Base-by-base conservation (phyloP, 139 green algal genomes). In the Micractinium sp. region DNA sequence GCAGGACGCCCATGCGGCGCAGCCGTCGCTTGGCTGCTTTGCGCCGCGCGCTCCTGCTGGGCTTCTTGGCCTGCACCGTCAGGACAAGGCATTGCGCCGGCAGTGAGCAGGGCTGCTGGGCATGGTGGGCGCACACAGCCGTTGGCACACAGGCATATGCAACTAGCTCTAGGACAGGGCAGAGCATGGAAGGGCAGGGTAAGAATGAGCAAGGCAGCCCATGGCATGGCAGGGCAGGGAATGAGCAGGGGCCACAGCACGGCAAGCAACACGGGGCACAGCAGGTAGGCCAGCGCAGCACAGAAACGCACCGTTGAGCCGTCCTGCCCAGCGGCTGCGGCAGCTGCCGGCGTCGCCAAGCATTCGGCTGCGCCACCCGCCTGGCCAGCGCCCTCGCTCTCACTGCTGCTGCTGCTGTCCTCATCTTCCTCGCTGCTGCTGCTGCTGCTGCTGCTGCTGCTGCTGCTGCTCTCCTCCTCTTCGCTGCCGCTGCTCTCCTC, bases 21-120 rank as follows among this genome's bases (percentile, higher is more conserved):
- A 83, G 82, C 29, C 85, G 89, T 14, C 89, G 85, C 67, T 91
- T 91, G 67, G 82, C 89, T 9, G 89, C 82, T 47, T 91, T 91
- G 67, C 89, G 85, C 29, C 89, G 69, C 2, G 89, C 89, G 75
- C 89, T 91, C 15, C 89, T 63, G 85, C 89, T 91, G 20, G 89
- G 89, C n/a, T 56, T 23, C 73, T 87, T 87, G 27, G 23, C 82
- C 82, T 87, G 82, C 82, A 75, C 27, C 67, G n/a, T 33, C 23
- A 75, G 23, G 23, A 22, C 20, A 35, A 1, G 9, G 47, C 47
- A 56, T 56, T 5, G 9, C 47, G 9, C 47, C 47, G n/a, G n/a
- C 47, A 56, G 47, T 56, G 47, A 56, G 47, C 47, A 56, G 47
- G 47, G 47, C 47, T 56, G 47, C 47, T 56, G 47, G 47, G 47